Percentiles rank a stretch among this genome's conserved stretches.
These are phyloP conservation scores for Phallus indusiatus DNA, from an alignment of 768 basidiomycete species.

Conservation along the genomic window DNA sequence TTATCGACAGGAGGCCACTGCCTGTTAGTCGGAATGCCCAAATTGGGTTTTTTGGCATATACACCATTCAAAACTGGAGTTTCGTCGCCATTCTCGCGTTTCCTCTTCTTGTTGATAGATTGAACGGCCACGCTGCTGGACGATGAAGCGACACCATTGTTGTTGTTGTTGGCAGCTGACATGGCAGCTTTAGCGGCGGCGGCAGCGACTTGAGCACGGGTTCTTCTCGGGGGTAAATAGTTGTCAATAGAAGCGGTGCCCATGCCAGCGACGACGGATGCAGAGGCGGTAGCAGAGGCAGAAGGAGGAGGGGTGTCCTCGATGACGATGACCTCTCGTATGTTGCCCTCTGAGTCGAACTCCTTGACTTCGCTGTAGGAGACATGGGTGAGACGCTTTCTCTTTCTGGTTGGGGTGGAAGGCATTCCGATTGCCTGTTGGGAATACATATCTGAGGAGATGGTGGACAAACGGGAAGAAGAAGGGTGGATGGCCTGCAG, in stretches of 20 bases:
- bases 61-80: conserved; percentile 17
- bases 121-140: conserved; percentile 49
- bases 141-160: conserved; percentile 25
- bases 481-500: conserved; percentile 8
- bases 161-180: conserved; percentile 36
- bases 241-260: conserved; percentile 2
- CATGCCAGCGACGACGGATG: conserved; percentile 47
- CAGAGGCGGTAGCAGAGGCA: conserved; percentile 35
- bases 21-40: conserved; percentile 42
- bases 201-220: conserved; percentile 77
- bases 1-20: conserved; percentile 56
- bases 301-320: conserved; percentile 80
- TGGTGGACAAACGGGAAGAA: not conserved
- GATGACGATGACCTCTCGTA: conserved; percentile 85
- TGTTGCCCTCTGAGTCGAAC: conserved; percentile 65
- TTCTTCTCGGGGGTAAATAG: conserved; percentile 69
- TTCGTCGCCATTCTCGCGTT: conserved; percentile 68
- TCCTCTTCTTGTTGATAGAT: conserved; percentile 76
- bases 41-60: conserved; percentile 20
- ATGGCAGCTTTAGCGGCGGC: conserved; percentile 70
- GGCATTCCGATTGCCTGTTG: conserved; percentile 9
- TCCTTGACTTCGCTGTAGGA: conserved; percentile 86
- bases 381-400: conserved; percentile 70
- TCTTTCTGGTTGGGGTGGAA: conserved; percentile 41
- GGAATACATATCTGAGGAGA: conserved; percentile 5